Conservation (phyloP, 768 basidiomycete genomes). For the Suillus paluster region DNA sequence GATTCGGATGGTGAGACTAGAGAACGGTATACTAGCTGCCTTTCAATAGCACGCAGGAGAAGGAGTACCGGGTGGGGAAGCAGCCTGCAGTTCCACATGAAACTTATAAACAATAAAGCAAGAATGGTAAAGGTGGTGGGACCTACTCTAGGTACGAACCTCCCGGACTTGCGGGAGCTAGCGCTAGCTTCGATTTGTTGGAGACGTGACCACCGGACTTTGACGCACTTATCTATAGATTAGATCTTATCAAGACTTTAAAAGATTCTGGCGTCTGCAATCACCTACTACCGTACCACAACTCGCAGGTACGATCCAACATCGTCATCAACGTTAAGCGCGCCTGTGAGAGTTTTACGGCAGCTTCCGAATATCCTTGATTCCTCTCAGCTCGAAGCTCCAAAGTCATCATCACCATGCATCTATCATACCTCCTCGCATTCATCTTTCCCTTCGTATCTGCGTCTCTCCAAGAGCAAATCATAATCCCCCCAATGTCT, state of each 20-base stretch:
- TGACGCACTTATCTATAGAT: too few relatives aligned
- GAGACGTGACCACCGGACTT: too few relatives aligned
- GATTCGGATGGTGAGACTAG: slow-evolving; percentile 37
- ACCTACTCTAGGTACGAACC: slow-evolving; percentile 77
- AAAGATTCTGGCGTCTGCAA: too few relatives aligned
- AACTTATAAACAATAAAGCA: neutral
- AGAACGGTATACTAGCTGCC: slow-evolving; percentile 68
- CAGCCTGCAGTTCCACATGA: slow-evolving; percentile 53
- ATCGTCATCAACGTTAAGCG: neutral
- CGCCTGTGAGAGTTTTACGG: too few relatives aligned
- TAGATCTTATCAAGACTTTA: too few relatives aligned
- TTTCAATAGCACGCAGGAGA: slow-evolving; percentile 65
- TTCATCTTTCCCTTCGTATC: slow-evolving; percentile 35
- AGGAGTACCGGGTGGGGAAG: slow-evolving; percentile 78
- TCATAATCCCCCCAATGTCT: slow-evolving; percentile 22
- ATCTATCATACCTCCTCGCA: slow-evolving; percentile 21
- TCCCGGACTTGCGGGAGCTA: slow-evolving; percentile 82
- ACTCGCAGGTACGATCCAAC: too few relatives aligned
- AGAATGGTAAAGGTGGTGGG: slow-evolving; percentile 37
- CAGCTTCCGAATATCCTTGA: neutral
- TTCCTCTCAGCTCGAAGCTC: neutral
- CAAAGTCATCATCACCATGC: slow-evolving; percentile 19
- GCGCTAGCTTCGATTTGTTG: too few relatives aligned
- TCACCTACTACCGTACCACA: too few relatives aligned
- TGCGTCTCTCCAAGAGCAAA: slow-evolving; percentile 35